These are phyloP conservation scores for Corchorus olitorius DNA, from an alignment of 345 rosid species.

Conservation along the genomic window DNA sequence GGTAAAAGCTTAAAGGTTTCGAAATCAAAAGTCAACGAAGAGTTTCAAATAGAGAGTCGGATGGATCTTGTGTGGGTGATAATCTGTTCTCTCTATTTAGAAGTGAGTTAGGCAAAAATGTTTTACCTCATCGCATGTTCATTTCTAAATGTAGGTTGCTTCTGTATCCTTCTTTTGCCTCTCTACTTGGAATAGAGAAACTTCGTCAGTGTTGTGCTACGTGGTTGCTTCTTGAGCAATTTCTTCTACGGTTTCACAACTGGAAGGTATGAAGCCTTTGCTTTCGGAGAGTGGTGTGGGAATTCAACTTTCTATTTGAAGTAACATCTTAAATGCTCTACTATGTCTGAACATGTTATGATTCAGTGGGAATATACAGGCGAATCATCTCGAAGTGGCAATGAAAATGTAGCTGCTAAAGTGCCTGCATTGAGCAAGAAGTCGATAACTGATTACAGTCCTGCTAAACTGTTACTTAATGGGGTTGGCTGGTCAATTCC, in stretches of 20 bases:
- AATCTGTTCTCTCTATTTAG: slow-evolving; percentile 22
- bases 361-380: slow-evolving; percentile 91
- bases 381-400: slow-evolving; percentile 61
- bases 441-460: slow-evolving; percentile 61
- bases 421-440: slow-evolving; percentile 46
- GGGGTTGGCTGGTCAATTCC: slow-evolving; percentile 85
- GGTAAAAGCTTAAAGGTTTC: slow-evolving; percentile 49
- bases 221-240: slow-evolving; percentile 95
- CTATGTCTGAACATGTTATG: slow-evolving; percentile 40
- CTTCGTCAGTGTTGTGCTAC: slow-evolving; percentile 93
- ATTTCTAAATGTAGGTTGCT: slow-evolving; percentile 59
- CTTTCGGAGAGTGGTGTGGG: slow-evolving; percentile 13
- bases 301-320: neutral
- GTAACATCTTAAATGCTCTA: slow-evolving; percentile 17
- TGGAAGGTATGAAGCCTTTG: slow-evolving; percentile 73
- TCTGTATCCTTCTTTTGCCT: slow-evolving; percentile 87
- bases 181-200: slow-evolving; percentile 92
- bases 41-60: slow-evolving; percentile 71
- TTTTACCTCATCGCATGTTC: slow-evolving; percentile 23
- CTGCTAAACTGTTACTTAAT: slow-evolving; percentile 73
- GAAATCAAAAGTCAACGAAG: slow-evolving; percentile 46
- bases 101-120: slow-evolving; percentile 10
- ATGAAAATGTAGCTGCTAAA: slow-evolving; percentile 45
- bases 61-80: slow-evolving; percentile 93
- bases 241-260: slow-evolving; percentile 75